Evolutionary conservation across 371 early-diverging fungal species (phyloP).

Genomic region (Globomyces sp.): DNA sequence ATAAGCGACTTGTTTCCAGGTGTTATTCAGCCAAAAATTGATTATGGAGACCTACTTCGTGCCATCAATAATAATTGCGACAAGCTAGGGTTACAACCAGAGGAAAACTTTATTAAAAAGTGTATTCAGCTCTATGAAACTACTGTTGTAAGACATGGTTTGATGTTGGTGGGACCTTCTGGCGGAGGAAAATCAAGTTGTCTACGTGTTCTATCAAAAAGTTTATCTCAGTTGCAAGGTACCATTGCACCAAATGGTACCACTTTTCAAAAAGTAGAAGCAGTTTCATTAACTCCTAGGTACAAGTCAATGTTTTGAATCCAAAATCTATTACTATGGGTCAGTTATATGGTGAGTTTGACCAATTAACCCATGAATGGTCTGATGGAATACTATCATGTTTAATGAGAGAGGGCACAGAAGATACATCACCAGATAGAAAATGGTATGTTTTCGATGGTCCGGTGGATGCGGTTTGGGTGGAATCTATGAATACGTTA

Average conservation of each 20-base stretch:
- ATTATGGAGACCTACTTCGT: constrained; percentile 50
- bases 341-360: constrained; percentile 67
- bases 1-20: constrained; percentile 63
- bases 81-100: constrained; percentile 44
- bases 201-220: constrained; percentile 38
- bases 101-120: constrained; percentile 52
- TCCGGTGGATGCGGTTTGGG: constrained; percentile 65
- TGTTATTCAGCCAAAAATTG: constrained; percentile 47
- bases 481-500: constrained; percentile 66
- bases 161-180: constrained; percentile 62
- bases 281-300: constrained; percentile 51
- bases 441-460: constrained; percentile 72
- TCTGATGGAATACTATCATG: constrained; percentile 58
- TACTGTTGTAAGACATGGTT: constrained; percentile 58
- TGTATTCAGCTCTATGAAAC: constrained; percentile 63
- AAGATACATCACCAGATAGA: constrained; percentile 48
- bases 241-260: constrained; percentile 49
- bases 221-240: constrained; percentile 42
- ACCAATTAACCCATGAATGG: constrained; percentile 63
- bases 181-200: constrained; percentile 61
- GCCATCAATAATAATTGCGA: constrained; percentile 43
- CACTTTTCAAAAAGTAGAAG: constrained; percentile 45
- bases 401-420: constrained; percentile 55
- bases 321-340: constrained; percentile 67
- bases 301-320: constrained; percentile 51